Percentiles rank a stretch among this genome's conserved stretches.
Evolutionary conservation across 2,329 filamentous ascomycete species (phyloP).

Genomic region (Chaetomiaceae sp.): DNA sequence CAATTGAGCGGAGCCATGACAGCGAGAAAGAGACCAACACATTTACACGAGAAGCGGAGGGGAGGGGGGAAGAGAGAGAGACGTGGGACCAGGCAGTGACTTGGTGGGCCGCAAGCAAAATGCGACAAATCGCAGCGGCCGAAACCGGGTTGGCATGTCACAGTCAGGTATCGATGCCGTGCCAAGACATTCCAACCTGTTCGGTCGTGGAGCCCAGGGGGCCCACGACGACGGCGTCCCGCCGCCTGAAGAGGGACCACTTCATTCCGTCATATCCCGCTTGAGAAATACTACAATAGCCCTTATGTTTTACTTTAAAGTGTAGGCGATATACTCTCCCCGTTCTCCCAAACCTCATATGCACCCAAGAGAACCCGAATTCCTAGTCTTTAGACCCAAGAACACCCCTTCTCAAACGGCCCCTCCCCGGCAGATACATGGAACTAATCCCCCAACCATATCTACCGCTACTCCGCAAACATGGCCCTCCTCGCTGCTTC

Average conservation of each 20-base stretch:
- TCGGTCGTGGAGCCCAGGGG: constrained; percentile 2
- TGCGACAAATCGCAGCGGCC: neutral
- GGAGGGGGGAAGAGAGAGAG: neutral
- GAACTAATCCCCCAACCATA: constrained; percentile 1
- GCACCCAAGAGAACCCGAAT: no score
- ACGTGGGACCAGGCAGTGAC: constrained; percentile 10
- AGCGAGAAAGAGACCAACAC: no score
- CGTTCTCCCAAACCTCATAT: neutral
- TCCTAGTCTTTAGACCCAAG: neutral
- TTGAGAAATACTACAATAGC: no score
- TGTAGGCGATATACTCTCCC: neutral
- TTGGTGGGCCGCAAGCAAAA: neutral
- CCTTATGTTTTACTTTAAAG: no score
- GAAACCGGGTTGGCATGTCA: constrained; percentile 13
- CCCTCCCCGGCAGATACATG: no score
- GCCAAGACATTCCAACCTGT: constrained; percentile 20
- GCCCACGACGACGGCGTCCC: no score
- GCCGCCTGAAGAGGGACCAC: neutral
- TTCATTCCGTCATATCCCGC: constrained; percentile 3
- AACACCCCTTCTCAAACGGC: no score
- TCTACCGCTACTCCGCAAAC: neutral
- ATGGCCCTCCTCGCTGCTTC: constrained; percentile 23
- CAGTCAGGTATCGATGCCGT: constrained; percentile 11
- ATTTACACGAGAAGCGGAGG: no score
- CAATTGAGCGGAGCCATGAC: neutral